Conservation (phyloP, 1,284 basidiomycete species). For the Flammula alnicola region DNA sequence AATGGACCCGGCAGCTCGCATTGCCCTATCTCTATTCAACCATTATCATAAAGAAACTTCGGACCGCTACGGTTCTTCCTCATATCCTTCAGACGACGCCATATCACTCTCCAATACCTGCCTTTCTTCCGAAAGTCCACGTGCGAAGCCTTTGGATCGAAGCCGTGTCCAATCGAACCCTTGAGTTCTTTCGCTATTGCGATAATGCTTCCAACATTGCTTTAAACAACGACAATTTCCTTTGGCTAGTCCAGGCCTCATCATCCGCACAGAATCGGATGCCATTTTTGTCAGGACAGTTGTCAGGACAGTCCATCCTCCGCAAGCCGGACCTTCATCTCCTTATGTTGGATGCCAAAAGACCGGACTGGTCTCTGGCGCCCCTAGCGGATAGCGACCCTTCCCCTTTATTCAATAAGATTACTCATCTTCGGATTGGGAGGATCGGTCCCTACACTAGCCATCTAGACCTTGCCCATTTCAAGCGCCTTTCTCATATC, state of each 20-base stretch:
- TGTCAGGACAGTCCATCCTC: neutral
- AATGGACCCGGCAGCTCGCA: conserved; percentile 25
- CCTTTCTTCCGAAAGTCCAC: conserved; percentile 16
- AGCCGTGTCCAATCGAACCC: neutral
- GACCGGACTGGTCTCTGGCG: conserved; percentile 8
- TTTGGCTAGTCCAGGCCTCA: conserved; percentile 22
- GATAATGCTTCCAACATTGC: conserved; percentile 21
- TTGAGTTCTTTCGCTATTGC: conserved; percentile 9
- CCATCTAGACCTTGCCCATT: conserved; percentile 17
- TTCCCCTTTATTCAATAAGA: conserved; percentile 19
- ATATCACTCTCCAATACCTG: neutral
- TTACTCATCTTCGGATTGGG: conserved; percentile 23
- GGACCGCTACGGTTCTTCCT: neutral
- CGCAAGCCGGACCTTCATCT: conserved; percentile 13
- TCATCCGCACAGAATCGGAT: neutral
- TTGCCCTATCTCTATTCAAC: conserved; percentile 26
- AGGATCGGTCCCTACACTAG: conserved; percentile 12
- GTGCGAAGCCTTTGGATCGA: conserved; percentile 4
- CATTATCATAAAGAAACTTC: conserved; percentile 19
- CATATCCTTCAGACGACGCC: neutral
- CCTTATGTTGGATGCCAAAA: conserved; percentile 13
- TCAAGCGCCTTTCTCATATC: conserved; percentile 22
- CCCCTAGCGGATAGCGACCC: neutral
- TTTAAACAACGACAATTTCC: conserved; percentile 22
- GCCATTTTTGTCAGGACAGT: neutral